These are phyloP conservation scores for Pseudisothecium myosuroides DNA, from an alignment of 225 moss, liverwort and hornwort genomes.

Conservation along the genomic window DNA sequence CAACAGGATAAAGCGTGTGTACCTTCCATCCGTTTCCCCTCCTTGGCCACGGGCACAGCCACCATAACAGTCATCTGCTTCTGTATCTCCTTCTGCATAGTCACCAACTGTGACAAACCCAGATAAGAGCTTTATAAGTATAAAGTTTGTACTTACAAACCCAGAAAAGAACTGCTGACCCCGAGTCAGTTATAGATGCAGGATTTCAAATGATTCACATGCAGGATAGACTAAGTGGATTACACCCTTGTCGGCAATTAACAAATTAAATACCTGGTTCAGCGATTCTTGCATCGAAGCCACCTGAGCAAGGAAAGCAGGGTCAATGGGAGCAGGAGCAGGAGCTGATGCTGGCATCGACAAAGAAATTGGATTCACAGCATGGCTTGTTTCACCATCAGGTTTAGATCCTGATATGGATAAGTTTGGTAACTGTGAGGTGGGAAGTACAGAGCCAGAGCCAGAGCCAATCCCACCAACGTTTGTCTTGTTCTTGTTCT, in stretches of 20 bases:
- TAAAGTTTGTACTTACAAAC: not conserved
- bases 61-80: constrained; percentile 97
- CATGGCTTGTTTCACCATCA: constrained; percentile 64
- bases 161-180: not conserved
- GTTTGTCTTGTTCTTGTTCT: constrained; percentile 85
- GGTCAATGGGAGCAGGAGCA: constrained; percentile 37
- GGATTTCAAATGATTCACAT: not conserved
- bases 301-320: constrained; percentile 66
- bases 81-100: constrained; percentile 87
- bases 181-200: not conserved
- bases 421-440: constrained; percentile 19
- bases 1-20: not conserved
- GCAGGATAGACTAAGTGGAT: not conserved
- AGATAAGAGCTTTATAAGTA: not conserved
- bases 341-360: not conserved
- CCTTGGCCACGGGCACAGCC: constrained; percentile 76
- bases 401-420: constrained; percentile 12
- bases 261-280: constrained; percentile 55
- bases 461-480: constrained; percentile 23
- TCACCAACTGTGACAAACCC: constrained; percentile 55
- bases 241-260: not conserved
- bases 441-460: constrained; percentile 1
- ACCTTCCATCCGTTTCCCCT: constrained; percentile 86
- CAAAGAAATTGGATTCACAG: constrained; percentile 7
- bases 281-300: constrained; percentile 89